Evolutionary conservation across 2,329 filamentous ascomycete genomes (phyloP).

Genomic region (Tolypocladium sp.): DNA sequence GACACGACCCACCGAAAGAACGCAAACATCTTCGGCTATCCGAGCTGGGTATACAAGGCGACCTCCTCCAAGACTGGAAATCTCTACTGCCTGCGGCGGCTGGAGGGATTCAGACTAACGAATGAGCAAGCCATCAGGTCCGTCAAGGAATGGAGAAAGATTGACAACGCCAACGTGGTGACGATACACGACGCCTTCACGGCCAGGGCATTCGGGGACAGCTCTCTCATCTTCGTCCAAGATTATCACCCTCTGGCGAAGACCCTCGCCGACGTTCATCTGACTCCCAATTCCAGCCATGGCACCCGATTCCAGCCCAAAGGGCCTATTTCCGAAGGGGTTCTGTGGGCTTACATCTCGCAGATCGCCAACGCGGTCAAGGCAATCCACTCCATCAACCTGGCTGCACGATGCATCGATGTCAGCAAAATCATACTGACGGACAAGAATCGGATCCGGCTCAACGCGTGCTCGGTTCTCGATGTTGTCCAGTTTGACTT

Average conservation of each 20-base stretch:
- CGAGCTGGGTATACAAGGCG: constrained; percentile 93
- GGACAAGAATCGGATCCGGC: constrained; percentile 77
- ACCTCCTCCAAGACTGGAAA: constrained; percentile 81
- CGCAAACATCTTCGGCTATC: constrained; percentile 71
- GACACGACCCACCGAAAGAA: constrained; percentile 76
- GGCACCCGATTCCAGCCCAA: constrained; percentile 36
- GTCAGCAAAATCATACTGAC: constrained; percentile 84
- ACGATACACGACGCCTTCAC: constrained; percentile 89
- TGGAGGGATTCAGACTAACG: constrained; percentile 82
- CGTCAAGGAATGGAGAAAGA: constrained; percentile 81
- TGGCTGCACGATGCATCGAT: constrained; percentile 81
- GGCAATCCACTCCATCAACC: constrained; percentile 68
- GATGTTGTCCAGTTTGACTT: constrained; percentile 82
- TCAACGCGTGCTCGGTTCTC: constrained; percentile 81
- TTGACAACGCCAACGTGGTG: constrained; percentile 75
- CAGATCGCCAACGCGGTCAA: constrained; percentile 86
- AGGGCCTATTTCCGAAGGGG: constrained; percentile 54
- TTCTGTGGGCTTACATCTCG: constrained; percentile 85
- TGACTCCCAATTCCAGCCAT: constrained; percentile 32
- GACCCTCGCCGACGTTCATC: constrained; percentile 78
- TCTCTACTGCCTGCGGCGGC: constrained; percentile 75
- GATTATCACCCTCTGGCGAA: constrained; percentile 90
- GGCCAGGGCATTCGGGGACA: constrained; percentile 85
- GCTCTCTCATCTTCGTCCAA: constrained; percentile 86
- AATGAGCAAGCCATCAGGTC: constrained; percentile 83